Conservation (phyloP, 352 stramenopile genomes). For the Phytophthora tubulina region DNA sequence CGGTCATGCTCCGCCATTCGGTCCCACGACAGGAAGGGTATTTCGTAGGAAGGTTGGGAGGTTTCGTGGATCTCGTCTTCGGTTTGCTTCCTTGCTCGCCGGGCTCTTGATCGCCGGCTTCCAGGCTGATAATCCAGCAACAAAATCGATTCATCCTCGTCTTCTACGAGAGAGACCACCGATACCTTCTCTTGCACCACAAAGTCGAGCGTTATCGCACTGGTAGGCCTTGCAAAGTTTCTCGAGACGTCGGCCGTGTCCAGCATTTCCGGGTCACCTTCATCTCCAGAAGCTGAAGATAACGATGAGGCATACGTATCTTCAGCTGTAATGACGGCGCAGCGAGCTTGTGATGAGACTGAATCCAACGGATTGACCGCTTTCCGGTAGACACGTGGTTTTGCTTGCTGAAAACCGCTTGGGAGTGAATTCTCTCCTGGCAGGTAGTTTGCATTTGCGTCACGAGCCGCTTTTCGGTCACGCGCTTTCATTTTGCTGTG, state of each 20-base stretch:
- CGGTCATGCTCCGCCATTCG: conserved; percentile 52
- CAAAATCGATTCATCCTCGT: conserved; percentile 55
- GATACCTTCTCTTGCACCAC: conserved; percentile 51
- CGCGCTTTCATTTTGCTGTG: conserved; percentile 10
- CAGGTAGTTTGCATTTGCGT: conserved; percentile 26
- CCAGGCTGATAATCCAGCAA: conserved; percentile 55
- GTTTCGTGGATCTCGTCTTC: conserved; percentile 15
- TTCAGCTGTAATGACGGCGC: conserved; percentile 52
- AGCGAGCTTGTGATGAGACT: conserved; percentile 42
- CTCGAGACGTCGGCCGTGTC: neutral
- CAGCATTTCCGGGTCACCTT: neutral
- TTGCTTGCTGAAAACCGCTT: conserved; percentile 69
- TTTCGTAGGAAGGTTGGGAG: conserved; percentile 19
- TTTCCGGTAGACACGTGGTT: conserved; percentile 62
- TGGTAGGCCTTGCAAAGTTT: conserved; percentile 10
- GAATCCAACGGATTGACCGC: conserved; percentile 42
- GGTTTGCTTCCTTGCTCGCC: conserved; percentile 5
- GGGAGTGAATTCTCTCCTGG: conserved; percentile 59
- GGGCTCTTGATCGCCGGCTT: conserved; percentile 16
- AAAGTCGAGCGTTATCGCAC: conserved; percentile 17
- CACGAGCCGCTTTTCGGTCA: conserved; percentile 1
- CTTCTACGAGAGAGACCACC: conserved; percentile 58
- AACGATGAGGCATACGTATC: conserved; percentile 1
- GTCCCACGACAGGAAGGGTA: conserved; percentile 54
- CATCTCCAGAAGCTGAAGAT: conserved; percentile 15